Conservation (phyloP, 768 basidiomycete genomes). For the Termitomyces sp. region DNA sequence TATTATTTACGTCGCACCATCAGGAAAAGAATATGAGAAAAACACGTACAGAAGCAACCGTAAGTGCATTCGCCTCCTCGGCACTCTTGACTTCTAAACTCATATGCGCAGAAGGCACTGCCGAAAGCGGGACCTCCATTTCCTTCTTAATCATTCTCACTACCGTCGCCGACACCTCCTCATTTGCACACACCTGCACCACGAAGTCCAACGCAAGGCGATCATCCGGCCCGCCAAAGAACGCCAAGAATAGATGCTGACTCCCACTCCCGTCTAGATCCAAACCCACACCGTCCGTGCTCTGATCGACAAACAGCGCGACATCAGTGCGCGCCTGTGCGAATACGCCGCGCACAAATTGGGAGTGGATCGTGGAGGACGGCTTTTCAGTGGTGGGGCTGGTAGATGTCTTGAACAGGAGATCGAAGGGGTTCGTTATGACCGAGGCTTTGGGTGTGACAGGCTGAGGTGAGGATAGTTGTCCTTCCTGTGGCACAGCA, state of each 20-base stretch:
- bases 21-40: slow-evolving; percentile 5
- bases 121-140: slow-evolving; percentile 16
- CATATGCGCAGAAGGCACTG: slow-evolving; percentile 27
- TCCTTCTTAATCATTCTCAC: slow-evolving; percentile 59
- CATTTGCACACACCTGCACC: slow-evolving; percentile 75
- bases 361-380: slow-evolving; percentile 62
- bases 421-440: slow-evolving; percentile 68
- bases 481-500: neutral
- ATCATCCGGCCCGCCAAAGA: slow-evolving; percentile 95
- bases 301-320: slow-evolving; percentile 78
- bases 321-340: slow-evolving; percentile 69
- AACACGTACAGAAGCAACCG: slow-evolving; percentile 46
- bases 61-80: slow-evolving; percentile 38
- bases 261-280: slow-evolving; percentile 24
- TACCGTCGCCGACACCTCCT: slow-evolving; percentile 69
- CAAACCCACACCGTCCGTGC: slow-evolving; percentile 22
- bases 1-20: neutral
- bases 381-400: slow-evolving; percentile 31
- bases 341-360: slow-evolving; percentile 83
- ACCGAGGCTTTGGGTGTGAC: slow-evolving; percentile 16
- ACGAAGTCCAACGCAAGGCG: slow-evolving; percentile 82
- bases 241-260: slow-evolving; percentile 80
- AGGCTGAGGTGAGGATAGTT: slow-evolving; percentile 9
- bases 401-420: slow-evolving; percentile 41
- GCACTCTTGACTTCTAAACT: slow-evolving; percentile 20